Evolutionary conservation across 805 yeast species (phyloP).

Genomic region (Candida andamanensis): DNA sequence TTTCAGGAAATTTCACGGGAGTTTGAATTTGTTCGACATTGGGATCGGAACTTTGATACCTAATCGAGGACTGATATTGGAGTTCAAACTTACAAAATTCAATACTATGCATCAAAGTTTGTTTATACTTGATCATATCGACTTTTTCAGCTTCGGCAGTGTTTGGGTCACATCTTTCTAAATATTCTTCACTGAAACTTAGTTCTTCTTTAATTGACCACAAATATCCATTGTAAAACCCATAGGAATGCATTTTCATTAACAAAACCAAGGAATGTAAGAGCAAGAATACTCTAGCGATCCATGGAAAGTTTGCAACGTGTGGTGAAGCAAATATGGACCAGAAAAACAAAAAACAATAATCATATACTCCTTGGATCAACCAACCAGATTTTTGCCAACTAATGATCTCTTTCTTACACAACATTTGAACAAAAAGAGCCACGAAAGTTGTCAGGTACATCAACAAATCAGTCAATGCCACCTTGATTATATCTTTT

Average conservation of each 20-base stretch:
- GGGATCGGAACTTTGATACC: constrained; percentile 8
- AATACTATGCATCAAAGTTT: constrained; percentile 43
- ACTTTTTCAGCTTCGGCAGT: constrained; percentile 16
- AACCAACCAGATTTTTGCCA: constrained; percentile 70
- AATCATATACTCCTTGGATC: constrained; percentile 53
- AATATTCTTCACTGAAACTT: constrained; percentile 39
- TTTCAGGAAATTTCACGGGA: constrained; percentile 57
- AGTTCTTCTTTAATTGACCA: constrained; percentile 61
- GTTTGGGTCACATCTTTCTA: constrained; percentile 34
- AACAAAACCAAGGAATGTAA: constrained; percentile 80
- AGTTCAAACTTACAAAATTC: constrained; percentile 73
- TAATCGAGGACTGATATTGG: constrained; percentile 42
- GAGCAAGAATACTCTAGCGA: constrained; percentile 78
- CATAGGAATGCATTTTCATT: constrained; percentile 95
- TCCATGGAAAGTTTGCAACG: constrained; percentile 69
- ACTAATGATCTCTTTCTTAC: constrained; percentile 38
- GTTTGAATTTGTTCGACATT: constrained; percentile 4
- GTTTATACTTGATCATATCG: constrained; percentile 20
- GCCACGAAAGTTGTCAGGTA: constrained; percentile 63
- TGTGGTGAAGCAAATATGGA: constrained; percentile 47
- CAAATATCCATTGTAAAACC: constrained; percentile 86
- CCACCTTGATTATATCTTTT: constrained; percentile 63
- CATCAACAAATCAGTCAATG: constrained; percentile 68
- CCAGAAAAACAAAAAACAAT: constrained; percentile 48
- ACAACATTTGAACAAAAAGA: constrained; percentile 51